Evolutionary conservation across 306 rosid species (phyloP).

Genomic region (Prunus mume): DNA sequence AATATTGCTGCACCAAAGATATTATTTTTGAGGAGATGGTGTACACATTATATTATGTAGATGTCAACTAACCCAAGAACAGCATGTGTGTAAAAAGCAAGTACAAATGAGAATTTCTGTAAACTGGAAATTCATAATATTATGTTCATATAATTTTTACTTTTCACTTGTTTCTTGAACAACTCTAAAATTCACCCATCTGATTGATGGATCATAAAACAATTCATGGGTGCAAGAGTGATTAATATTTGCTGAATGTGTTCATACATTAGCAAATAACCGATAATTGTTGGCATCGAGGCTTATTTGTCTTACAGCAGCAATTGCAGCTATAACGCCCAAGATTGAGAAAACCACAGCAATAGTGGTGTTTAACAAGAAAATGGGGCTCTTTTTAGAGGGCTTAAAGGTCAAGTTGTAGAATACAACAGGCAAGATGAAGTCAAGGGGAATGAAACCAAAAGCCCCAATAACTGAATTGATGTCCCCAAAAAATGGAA

Average conservation of each 20-base stretch:
- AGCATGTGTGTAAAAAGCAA: neutral
- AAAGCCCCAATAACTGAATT: constrained; percentile 76
- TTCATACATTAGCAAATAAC: constrained; percentile 66
- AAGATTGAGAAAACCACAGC: constrained; percentile 47
- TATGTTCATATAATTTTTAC: neutral
- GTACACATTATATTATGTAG: neutral
- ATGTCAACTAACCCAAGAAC: neutral
- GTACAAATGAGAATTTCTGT: neutral
- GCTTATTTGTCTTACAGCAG: constrained; percentile 65
- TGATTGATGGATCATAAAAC: too few species aligned
- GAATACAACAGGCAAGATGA: constrained; percentile 60
- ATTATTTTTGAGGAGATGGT: neutral
- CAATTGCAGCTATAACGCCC: constrained; percentile 59
- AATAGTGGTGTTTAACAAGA: constrained; percentile 53
- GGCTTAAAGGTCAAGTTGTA: constrained; percentile 78
- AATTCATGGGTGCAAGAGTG: neutral
- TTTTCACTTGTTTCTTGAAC: too few species aligned
- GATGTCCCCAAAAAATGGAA: constrained; percentile 83
- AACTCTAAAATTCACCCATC: too few species aligned
- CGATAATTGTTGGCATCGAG: constrained; percentile 56
- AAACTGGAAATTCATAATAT: neutral
- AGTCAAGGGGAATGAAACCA: constrained; percentile 83
- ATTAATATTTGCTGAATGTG: neutral
- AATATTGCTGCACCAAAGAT: neutral
- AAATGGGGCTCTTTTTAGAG: constrained; percentile 48